Evolutionary conservation across 805 yeast genomes (phyloP), one percentile per base, ranked within the genome.

Genomic region (Millerago galiae): DNA sequence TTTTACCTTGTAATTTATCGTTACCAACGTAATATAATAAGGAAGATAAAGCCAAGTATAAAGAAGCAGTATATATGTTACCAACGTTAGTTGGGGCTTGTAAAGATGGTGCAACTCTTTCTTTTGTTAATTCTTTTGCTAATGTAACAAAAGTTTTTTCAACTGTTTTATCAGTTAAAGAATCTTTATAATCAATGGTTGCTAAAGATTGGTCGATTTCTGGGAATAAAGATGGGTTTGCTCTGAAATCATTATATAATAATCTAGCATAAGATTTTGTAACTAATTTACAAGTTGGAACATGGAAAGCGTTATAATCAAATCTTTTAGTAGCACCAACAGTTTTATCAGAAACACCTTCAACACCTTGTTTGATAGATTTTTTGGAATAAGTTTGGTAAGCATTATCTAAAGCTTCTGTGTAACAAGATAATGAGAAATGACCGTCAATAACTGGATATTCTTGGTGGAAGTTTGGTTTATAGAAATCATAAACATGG

Each of bases 361-460:
- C 67, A 33, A 71, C 61, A 25, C 79, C 79, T 48, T 61, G 70
- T 52, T 72, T 71, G 51, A 71, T 66, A 21, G 84, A 83, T 67
- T 89, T 90, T 61, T 75, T 75, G 52, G 91, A 81, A 72, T 89
- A 93, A 49, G 80, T 67, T 52, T 75, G 74, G 74, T 93, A 93
- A 55, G 95, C 85, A 50, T 77, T 68, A 71, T 93, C 98, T 45
- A 93, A 69, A 24, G 99, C 96, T 66, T 84, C 83, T 52, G 90
- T 88, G 73, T 93, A 93, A 72, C 99, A 93, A 32, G 87, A 66
- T 61, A 93, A 73, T 4, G 98, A 91, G 71, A 79, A 93, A 68
- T 93, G 96, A 54, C 99, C 99, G 63, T 93, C 97, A 50, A 93
- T 99, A 48, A 81, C 84, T 28, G 99, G 99, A 70, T 93, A 93